These are phyloP conservation scores for Microbotryum scabiosae DNA, from an alignment of 1,284 basidiomycete genomes.

Conservation along the genomic window DNA sequence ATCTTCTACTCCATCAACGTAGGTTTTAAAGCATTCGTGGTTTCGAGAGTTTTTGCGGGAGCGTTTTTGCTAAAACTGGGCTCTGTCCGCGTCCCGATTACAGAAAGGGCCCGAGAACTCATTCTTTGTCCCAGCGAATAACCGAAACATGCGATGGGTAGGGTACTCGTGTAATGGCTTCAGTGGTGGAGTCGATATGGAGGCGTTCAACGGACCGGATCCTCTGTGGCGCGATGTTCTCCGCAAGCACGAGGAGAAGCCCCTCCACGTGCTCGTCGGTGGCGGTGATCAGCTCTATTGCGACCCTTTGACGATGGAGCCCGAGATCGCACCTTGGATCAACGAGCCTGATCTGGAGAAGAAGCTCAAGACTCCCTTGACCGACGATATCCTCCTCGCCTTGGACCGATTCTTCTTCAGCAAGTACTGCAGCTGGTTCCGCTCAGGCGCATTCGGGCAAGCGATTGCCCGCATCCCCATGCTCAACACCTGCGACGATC, in stretches of 20 bases:
- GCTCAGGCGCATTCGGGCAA: conserved; percentile 80
- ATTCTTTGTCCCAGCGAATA: conserved; percentile 73
- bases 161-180: conserved; percentile 49
- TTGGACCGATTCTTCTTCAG: conserved; percentile 78
- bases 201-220: conserved; percentile 39
- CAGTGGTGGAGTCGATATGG: conserved; percentile 45
- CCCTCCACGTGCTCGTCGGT: conserved; percentile 23
- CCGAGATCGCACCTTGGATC: conserved; percentile 65
- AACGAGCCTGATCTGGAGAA: conserved; percentile 54
- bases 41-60: not conserved
- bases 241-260: conserved; percentile 62
- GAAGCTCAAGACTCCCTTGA: conserved; percentile 54
- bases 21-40: not conserved
- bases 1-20: conserved; percentile 55
- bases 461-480: conserved; percentile 79
- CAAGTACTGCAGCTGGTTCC: conserved; percentile 49
- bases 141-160: conserved; percentile 75
- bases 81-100: not conserved
- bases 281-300: conserved; percentile 41
- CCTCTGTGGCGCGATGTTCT: conserved; percentile 87
- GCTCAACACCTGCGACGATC: conserved; percentile 56
- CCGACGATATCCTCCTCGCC: conserved; percentile 62
- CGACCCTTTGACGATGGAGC: conserved; percentile 44
- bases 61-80: not conserved
- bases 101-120: conserved; percentile 58